These are phyloP conservation scores for Termitomyces sp. DNA, from an alignment of 1,284 basidiomycete genomes.

Conservation along the genomic window DNA sequence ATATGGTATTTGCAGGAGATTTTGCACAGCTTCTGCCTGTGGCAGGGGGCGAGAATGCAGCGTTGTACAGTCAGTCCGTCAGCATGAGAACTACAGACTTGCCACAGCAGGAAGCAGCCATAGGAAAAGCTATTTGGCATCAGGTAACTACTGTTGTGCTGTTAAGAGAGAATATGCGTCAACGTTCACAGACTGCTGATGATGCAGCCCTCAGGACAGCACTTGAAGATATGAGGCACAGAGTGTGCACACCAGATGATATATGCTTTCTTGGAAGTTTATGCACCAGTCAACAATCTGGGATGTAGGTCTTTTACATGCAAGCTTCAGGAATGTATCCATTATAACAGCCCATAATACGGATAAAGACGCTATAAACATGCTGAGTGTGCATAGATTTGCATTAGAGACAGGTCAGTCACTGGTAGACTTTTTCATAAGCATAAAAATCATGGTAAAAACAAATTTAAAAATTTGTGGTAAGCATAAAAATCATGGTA, in stretches of 20 bases:
- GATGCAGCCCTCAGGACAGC: slow-evolving; percentile 26
- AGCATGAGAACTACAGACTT: slow-evolving; percentile 1
- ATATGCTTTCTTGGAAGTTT: slow-evolving; percentile 11
- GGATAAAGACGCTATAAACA: background rate
- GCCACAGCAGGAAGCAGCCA: slow-evolving; percentile 17
- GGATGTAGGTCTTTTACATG: too few relatives aligned
- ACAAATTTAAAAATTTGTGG: too few relatives aligned
- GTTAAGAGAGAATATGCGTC: slow-evolving; percentile 34
- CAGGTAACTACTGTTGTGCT: slow-evolving; percentile 32
- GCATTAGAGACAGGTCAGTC: background rate
- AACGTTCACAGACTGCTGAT: slow-evolving; percentile 18
- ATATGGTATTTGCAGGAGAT: slow-evolving; percentile 18
- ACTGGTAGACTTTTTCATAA: background rate
- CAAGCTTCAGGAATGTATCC: background rate
- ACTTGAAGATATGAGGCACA: slow-evolving; percentile 32
- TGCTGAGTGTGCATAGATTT: background rate
- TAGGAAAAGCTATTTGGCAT: slow-evolving; percentile 34
- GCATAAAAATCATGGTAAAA: too few relatives aligned
- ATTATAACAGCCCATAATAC: background rate
- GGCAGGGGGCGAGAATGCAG: background rate
- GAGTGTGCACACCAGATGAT: slow-evolving; percentile 24
- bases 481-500: too few relatives aligned
- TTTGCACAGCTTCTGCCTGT: slow-evolving; percentile 18
- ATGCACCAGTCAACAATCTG: rapidly evolving
- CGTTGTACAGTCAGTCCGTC: slow-evolving; percentile 20